phyloP scores from a whole-genome alignment of 441 rosid species.

The Hypseocharis bilobata region DNA sequence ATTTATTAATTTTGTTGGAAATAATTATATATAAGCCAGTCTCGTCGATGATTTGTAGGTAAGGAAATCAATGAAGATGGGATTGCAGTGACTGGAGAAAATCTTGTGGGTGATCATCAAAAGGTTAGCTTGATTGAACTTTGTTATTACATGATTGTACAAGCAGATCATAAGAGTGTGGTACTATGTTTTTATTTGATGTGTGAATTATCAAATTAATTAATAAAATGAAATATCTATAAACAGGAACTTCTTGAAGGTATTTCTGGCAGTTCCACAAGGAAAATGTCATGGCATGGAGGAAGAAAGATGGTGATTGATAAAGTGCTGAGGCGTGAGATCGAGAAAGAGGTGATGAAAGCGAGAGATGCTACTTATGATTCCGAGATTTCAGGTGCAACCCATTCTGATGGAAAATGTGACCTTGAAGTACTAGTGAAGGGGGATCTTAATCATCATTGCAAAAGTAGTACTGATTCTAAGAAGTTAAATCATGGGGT shows the following conservation, averaged over 20 bases:
- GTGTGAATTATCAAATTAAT: no score
- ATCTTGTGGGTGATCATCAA: no score
- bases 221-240: neutral
- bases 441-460: constrained; percentile 16
- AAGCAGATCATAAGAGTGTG: neutral
- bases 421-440: constrained; percentile 23
- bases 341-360: neutral
- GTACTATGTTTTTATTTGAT: neutral
- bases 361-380: neutral
- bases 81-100: constrained; percentile 10
- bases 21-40: neutral
- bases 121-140: constrained; percentile 25
- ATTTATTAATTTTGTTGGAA: no score
- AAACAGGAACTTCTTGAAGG: constrained; percentile 27
- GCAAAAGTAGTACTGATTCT: constrained; percentile 1
- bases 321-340: constrained; percentile 3
- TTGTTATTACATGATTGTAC: neutral
- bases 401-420: constrained; percentile 28
- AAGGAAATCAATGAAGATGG: neutral
- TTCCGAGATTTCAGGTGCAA: constrained; percentile 44
- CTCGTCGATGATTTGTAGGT: constrained; percentile 17
- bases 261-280: constrained; percentile 11
- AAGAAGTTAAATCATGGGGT: constrained; percentile 12
- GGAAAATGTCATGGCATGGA: constrained; percentile 17
- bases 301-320: constrained; percentile 32